These are phyloP conservation scores for Amylocarpus encephaloides DNA, from an alignment of 2,329 filamentous ascomycete genomes.

Conservation along the genomic window DNA sequence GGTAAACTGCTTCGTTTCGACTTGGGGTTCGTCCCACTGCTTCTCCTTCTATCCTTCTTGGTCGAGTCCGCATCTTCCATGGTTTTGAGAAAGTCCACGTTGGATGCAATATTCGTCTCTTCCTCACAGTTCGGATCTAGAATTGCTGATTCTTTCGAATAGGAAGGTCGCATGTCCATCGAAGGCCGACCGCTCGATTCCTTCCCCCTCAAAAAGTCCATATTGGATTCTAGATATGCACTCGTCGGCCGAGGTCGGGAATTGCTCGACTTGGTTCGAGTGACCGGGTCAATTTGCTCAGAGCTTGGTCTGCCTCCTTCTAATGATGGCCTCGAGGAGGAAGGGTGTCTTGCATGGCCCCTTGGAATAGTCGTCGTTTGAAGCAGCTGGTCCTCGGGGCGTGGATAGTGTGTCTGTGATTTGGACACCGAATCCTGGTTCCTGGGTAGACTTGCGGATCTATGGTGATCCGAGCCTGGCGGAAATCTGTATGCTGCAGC, in stretches of 20 bases:
- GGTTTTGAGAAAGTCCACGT: slow-evolving; percentile 74
- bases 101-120: slow-evolving; percentile 65
- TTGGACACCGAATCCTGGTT: slow-evolving; percentile 19
- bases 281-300: slow-evolving; percentile 54
- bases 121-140: slow-evolving; percentile 37
- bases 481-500: slow-evolving; percentile 26
- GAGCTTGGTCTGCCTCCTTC: slow-evolving; percentile 62
- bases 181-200: slow-evolving; percentile 43
- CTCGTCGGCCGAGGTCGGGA: slow-evolving; percentile 68
- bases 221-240: slow-evolving; percentile 73
- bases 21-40: slow-evolving; percentile 44
- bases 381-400: slow-evolving; percentile 18
- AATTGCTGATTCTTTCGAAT: slow-evolving; percentile 22
- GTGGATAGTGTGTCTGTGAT: slow-evolving; percentile 15
- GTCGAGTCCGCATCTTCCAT: slow-evolving; percentile 61
- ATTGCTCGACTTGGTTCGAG: slow-evolving; percentile 60
- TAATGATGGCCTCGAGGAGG: slow-evolving; percentile 59
- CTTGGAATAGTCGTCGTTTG: slow-evolving; percentile 17
- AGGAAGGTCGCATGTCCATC: slow-evolving; percentile 30
- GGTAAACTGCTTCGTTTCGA: slow-evolving; percentile 70
- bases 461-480: slow-evolving; percentile 34
- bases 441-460: slow-evolving; percentile 45
- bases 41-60: slow-evolving; percentile 43
- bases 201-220: slow-evolving; percentile 75
- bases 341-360: slow-evolving; percentile 37